Base-by-base conservation (phyloP, 2,329 filamentous ascomycete species). In the Orbilia oligospora region DNA sequence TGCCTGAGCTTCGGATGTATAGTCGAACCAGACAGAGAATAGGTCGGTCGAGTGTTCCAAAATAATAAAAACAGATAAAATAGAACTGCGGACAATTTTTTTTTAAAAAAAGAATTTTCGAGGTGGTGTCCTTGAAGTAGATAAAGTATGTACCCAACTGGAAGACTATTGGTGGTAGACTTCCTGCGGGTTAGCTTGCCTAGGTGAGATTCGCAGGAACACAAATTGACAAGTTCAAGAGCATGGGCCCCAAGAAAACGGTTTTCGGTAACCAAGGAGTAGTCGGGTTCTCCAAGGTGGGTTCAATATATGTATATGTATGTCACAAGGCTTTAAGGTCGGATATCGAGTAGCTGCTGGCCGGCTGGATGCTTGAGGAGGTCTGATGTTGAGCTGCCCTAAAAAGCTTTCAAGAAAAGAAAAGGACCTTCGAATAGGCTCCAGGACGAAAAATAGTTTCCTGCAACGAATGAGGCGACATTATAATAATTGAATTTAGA, bases 401-500 rank as follows among this genome's bases (percentile, higher is more conserved):
- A 69, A 67, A 77, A 67, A 77, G 73, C 73, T 67, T 71, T 66
- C 67, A 65, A 33, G 73, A 71, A 66, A 63, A 67, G 67, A 67
- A 77, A 77, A 53, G 49, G 65, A 69, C 65, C 68, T 71, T 65
- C 63, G 73, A 77, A 77, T 71, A 77, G 73, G 67, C 73, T 71
- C 53, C 67, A 77, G 73, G 67, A 77, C 67, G 36, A 71, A 30
- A 77, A 71, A 77, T 53, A 44, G 67, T 65, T 71, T 77, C 73
- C 63, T 77, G 73, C 66, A 66, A 56, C 71, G 73, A 77, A 33
- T 77, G 73, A 77, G 73, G 67, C 73, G 67, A 77, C 73, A 77
- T 77, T 77, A 77, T 77, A 71, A 77, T 77, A 71, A 77, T 77
- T 77, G 73, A 77, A 77, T 77, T 77, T 77, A 77, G 73, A 77